Evolutionary conservation across 805 yeast genomes (phyloP), one percentile per base, ranked within the genome.

Genomic region (Sungouiella blattae): DNA sequence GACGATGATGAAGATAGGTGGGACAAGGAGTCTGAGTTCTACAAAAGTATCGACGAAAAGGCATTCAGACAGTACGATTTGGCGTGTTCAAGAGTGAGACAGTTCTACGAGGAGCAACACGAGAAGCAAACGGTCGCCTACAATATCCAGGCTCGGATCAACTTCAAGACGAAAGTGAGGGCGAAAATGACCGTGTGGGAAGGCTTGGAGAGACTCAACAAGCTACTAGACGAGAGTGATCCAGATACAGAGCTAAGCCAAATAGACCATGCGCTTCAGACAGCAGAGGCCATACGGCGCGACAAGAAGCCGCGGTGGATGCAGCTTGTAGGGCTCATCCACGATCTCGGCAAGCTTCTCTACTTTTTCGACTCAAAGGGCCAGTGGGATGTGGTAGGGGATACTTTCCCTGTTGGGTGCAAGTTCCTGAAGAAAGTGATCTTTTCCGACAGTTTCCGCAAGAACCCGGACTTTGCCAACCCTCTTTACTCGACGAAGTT

Each of bases 311-410:
- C 88, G 1, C 58, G 86, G 21, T 81, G 88, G 88, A 80, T 81
- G 66, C 87, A 81, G 54, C 58, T 81, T 16, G 86, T 81, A 6
- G 88, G 88, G 1, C 58, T 81, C 21, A 78, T 81, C 26, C 88
- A 81, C 50, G 88, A 81, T 52, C 59, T 81, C 40, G 88, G 88
- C 0, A 81, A 81, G 49, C 64, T 81, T 12, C 62, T 81, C 12
- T 81, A 81, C 52, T 81, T 80, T 44, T 81, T 74, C 49, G 87
- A 79, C 46, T 80, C 86, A 11, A 69, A 76, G 46, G 87, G 87
- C 6, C 87, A 81, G 53, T 81, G 87, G 87, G 87, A 81, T 51
- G 88, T 81, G 20, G 88, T 81, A 14, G 88, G 88, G 5, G 88
- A 81, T 52, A 81, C 87, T 3, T 81, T 81, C 49, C 85, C 87